Conservation (phyloP, 1,139 yeast genomes). For the Lodderomyces pseudojiufengensis region DNA sequence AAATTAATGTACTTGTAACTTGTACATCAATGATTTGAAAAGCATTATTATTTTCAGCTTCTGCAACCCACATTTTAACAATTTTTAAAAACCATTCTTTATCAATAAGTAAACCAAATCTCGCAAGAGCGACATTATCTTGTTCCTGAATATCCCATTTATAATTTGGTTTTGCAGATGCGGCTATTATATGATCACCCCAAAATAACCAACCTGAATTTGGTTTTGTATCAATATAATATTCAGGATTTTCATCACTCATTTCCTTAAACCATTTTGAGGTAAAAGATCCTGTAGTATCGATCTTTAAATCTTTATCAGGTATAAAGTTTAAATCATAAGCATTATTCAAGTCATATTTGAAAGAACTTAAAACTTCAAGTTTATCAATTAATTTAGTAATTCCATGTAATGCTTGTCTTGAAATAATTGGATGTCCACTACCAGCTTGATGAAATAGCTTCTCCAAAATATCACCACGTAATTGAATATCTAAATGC, state of each 20-base stretch:
- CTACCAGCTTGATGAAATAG: conserved; percentile 55
- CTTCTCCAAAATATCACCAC: conserved; percentile 41
- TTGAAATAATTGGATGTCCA: conserved; percentile 71
- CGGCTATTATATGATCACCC: conserved; percentile 57
- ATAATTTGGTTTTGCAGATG: conserved; percentile 25
- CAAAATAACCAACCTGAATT: conserved; percentile 77
- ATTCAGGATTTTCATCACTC: conserved; percentile 47
- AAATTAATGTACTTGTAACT: conserved; percentile 44
- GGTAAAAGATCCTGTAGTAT: conserved; percentile 42
- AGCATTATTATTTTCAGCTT: conserved; percentile 58
- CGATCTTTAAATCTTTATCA: conserved; percentile 36
- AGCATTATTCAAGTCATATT: conserved; percentile 48
- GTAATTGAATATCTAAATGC: conserved; percentile 48
- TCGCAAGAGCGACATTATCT: conserved; percentile 39
- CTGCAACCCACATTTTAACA: conserved; percentile 56
- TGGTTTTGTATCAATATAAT: conserved; percentile 54
- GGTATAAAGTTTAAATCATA: conserved; percentile 41
- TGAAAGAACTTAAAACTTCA: conserved; percentile 48
- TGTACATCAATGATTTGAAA: conserved; percentile 63
- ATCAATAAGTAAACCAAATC: conserved; percentile 46
- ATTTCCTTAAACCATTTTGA: conserved; percentile 51
- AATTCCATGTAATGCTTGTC: conserved; percentile 61
- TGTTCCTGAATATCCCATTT: conserved; percentile 29
- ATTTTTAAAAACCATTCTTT: conserved; percentile 58
- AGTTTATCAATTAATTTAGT: conserved; percentile 54